Conservation (phyloP, 371 early-diverging fungal species). For the Saksenaea vasiformis region DNA sequence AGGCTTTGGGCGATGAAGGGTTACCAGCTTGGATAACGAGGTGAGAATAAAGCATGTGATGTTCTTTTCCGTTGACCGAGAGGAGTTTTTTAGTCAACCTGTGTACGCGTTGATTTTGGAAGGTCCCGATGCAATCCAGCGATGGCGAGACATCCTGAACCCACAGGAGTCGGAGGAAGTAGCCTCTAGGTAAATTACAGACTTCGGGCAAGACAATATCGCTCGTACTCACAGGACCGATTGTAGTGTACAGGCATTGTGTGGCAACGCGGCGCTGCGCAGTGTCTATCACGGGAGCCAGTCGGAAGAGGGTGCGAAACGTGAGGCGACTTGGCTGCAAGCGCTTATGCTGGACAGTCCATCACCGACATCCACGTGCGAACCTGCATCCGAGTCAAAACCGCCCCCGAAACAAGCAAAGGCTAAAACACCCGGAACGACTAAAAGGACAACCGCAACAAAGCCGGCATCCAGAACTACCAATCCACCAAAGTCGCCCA, state of each 20-base stretch:
- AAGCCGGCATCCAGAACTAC: constrained; percentile 8
- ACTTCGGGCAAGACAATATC: neutral
- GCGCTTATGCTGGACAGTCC: neutral
- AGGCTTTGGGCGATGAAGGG: neutral
- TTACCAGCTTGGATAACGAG: constrained; percentile 5
- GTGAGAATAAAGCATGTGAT: neutral
- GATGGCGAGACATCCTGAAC: constrained; percentile 20
- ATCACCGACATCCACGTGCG: constrained; percentile 6
- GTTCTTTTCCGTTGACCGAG: neutral
- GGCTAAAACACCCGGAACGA: neutral
- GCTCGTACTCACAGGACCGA: neutral
- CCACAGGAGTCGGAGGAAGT: constrained; percentile 13
- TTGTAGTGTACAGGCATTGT: constrained; percentile 1
- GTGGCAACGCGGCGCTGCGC: neutral
- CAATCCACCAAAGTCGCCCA: neutral
- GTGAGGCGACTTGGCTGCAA: constrained; percentile 14
- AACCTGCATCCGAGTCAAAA: constrained; percentile 7
- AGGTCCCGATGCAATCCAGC: constrained; percentile 28
- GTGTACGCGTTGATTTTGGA: constrained; percentile 33
- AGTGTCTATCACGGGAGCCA: constrained; percentile 13
- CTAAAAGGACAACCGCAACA: constrained; percentile 6
- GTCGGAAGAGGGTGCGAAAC: constrained; percentile 15
- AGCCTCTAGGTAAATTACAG: neutral
- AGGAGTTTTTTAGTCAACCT: constrained; percentile 15
- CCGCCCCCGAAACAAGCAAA: constrained; percentile 1